These are phyloP conservation scores for Beverwykella pulmonaria DNA, from an alignment of 495 filamentous ascomycete species.

Conservation along the genomic window DNA sequence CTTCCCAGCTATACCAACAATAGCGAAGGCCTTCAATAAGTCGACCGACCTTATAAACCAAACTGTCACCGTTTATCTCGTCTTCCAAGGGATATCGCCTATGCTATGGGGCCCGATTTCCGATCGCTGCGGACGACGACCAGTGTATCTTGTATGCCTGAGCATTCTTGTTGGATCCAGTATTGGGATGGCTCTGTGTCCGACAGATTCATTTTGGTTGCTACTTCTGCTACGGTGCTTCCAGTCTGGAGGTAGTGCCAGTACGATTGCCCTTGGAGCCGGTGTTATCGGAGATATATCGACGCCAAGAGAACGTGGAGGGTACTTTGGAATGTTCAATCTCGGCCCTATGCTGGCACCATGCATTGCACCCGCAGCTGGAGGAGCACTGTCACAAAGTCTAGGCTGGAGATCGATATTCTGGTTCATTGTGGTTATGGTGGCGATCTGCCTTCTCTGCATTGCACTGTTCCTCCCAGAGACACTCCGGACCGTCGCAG, in stretches of 20 bases:
- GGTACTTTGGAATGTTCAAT: slow-evolving; percentile 57
- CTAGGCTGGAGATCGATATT: slow-evolving; percentile 27
- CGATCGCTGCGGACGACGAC: slow-evolving; percentile 54
- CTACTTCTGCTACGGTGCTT: slow-evolving; percentile 54
- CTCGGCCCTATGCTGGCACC: slow-evolving; percentile 10
- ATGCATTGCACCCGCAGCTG: slow-evolving; percentile 15
- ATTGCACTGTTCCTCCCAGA: slow-evolving; percentile 23
- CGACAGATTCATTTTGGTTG: slow-evolving; percentile 51
- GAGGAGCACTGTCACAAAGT: slow-evolving; percentile 18
- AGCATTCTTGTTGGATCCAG: slow-evolving; percentile 53
- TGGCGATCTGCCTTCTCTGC: slow-evolving; percentile 1
- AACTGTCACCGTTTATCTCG: slow-evolving; percentile 57
- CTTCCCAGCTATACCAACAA: slow-evolving; percentile 51
- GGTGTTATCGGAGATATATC: slow-evolving; percentile 63
- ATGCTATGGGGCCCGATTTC: slow-evolving; percentile 57
- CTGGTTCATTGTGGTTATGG: slow-evolving; percentile 25
- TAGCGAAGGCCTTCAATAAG: slow-evolving; percentile 50
- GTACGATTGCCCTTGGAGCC: slow-evolving; percentile 58
- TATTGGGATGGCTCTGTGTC: slow-evolving; percentile 51
- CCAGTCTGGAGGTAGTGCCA: slow-evolving; percentile 56
- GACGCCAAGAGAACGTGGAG: slow-evolving; percentile 55
- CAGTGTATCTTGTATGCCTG: slow-evolving; percentile 53
- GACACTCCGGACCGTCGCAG: slow-evolving; percentile 15
- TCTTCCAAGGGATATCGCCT: slow-evolving; percentile 57
- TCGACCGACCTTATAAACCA: slow-evolving; percentile 53